These are phyloP conservation scores for Barbarea vulgaris DNA, from an alignment of 345 rosid species.

Conservation along the genomic window DNA sequence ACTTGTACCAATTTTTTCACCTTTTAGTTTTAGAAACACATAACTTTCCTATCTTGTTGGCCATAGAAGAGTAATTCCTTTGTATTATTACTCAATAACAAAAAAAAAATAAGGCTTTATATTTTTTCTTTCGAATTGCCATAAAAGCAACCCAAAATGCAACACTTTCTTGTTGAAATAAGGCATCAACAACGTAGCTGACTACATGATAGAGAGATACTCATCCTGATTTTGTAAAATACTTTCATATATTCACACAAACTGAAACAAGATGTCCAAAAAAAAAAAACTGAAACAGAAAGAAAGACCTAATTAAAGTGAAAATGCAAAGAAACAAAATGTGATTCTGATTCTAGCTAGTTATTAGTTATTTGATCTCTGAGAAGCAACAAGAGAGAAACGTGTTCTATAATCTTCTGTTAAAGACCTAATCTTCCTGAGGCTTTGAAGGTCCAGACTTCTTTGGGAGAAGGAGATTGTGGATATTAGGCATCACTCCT, in stretches of 20 bases:
- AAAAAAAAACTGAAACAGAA: neutral
- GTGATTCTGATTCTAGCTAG: neutral
- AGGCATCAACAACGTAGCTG: neutral
- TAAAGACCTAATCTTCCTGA: constrained; percentile 50
- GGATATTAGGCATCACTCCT: constrained; percentile 97
- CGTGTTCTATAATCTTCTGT: neutral
- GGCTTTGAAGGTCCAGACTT: constrained; percentile 71
- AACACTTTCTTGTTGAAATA: neutral
- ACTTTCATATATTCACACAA: constrained; percentile 28
- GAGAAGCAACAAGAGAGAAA: constrained; percentile 23
- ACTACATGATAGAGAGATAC: neutral
- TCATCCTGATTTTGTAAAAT: neutral
- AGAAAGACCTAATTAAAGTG: constrained; percentile 6
- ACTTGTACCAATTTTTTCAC: neutral
- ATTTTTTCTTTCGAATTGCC: constrained; percentile 12
- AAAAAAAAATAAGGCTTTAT: neutral
- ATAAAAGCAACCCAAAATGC: neutral
- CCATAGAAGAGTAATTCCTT: constrained; percentile 7
- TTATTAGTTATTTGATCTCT: constrained; percentile 4
- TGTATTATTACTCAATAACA: constrained; percentile 15
- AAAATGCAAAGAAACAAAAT: constrained; percentile 4
- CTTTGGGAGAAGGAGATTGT: constrained; percentile 90
- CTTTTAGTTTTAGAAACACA: constrained; percentile 28
- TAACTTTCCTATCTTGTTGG: constrained; percentile 2
- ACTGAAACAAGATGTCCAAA: constrained; percentile 11